Base-by-base conservation (phyloP, 176 grass and related monocot species). In the Ampelocalamus luodianensis region DNA sequence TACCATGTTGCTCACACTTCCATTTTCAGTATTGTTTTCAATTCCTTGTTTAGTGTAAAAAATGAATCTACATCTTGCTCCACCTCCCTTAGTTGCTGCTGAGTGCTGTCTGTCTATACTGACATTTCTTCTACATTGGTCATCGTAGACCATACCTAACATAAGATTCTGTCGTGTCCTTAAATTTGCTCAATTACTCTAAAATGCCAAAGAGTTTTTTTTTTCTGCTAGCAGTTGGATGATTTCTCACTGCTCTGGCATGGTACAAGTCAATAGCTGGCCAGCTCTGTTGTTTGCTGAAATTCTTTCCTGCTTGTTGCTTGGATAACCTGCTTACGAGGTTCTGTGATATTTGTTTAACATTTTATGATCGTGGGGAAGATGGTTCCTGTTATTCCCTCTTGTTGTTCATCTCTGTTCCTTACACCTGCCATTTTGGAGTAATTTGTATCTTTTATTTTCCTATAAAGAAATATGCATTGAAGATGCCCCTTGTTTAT, bases 51-150 rank as follows among this genome's bases (percentile, higher is more conserved):
- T 49, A 20, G 18, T 22, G 53, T 56, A 56, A 56, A 56, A 22
- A 22, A 56, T 22, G 8, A 56, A 22, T 56, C 53, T 8, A 8
- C 53, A 56, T 56, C 53, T 8, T 55, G 53, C 53, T 55, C 53
- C 6, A 55, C 53, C 16, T 18, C 6, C 22, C 53, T 55, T 55
- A 55, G 53, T 55, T 55, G 10, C 39, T 24, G 5, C 3, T 56
- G 15, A 44, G 43, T 44, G 43, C 43, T 44, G 43, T 56, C 14
- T 36, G 40, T 71, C 37, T 68, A 7, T 55, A 42, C n/a, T 24
- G 58, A 50, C 13, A 54, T 84, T 84, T 76, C 32, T 65, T 4
- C 27, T 62, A 12, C 46, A 53, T 66, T 66, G 71, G 14, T 84
- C 5, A 29, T 65, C 5, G 5, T 72, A 20, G 4, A 65, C 22